These are phyloP conservation scores for Cylindrodendrum hubeiense DNA, from an alignment of 2,329 filamentous ascomycete genomes.

Conservation along the genomic window DNA sequence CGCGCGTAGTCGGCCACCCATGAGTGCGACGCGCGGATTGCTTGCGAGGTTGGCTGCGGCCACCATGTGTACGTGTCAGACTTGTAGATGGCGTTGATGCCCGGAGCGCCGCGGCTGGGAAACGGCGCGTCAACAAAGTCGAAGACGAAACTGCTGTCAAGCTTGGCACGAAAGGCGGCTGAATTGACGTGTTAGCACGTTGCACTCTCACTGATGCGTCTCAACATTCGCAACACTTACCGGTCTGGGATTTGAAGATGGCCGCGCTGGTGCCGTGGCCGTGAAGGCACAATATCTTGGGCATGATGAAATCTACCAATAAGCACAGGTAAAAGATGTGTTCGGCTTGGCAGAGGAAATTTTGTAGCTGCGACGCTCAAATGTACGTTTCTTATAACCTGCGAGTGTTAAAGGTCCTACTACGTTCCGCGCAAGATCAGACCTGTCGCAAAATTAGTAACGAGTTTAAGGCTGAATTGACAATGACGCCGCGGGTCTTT, in stretches of 20 bases:
- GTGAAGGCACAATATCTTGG: slow-evolving; percentile 19
- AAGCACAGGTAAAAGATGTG: background rate
- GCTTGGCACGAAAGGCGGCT: slow-evolving; percentile 10
- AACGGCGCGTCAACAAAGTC: slow-evolving; percentile 13
- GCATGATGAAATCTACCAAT: background rate
- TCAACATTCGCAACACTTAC: background rate
- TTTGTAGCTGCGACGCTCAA: background rate
- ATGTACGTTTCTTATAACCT: background rate
- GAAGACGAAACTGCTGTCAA: slow-evolving; percentile 12
- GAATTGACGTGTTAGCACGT: background rate
- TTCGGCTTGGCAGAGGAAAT: background rate
- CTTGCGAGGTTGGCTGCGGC: slow-evolving; percentile 7
- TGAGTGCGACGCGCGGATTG: slow-evolving; percentile 9
- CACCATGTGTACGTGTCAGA: slow-evolving; percentile 14
- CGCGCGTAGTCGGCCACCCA: slow-evolving; percentile 13
- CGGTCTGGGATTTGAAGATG: slow-evolving; percentile 15
- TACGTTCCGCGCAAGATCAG: too few species aligned
- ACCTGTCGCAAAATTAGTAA: background rate
- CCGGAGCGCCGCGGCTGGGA: slow-evolving; percentile 1
- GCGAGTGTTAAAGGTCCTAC: too few species aligned
- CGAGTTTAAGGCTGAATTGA: background rate
- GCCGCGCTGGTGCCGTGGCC: slow-evolving; percentile 16
- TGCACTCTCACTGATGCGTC: background rate
- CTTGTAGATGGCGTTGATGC: slow-evolving; percentile 18
- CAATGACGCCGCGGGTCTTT: background rate